Conservation (phyloP, 2,329 filamentous ascomycete genomes). For the Balansia obtecta region DNA sequence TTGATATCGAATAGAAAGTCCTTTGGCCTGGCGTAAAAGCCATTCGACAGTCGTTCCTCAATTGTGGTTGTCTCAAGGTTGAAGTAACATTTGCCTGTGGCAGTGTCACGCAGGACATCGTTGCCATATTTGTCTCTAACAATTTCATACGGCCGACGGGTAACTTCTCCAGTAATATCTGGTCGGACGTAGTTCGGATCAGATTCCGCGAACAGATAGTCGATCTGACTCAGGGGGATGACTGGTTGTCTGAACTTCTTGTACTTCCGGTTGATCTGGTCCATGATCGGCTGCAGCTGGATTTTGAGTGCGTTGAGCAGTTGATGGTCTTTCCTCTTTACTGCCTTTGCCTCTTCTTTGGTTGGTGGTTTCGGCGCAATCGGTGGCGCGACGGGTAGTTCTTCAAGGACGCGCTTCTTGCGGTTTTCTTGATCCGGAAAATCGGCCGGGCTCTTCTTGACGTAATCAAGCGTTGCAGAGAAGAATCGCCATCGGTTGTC, state of each 20-base stretch:
- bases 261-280: slow-evolving; percentile 85
- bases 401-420: slow-evolving; percentile 73
- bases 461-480: slow-evolving; percentile 56
- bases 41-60: slow-evolving; percentile 91
- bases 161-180: slow-evolving; percentile 34
- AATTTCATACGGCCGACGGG: slow-evolving; percentile 65
- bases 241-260: slow-evolving; percentile 75
- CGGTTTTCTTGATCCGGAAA: slow-evolving; percentile 81
- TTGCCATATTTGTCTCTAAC: slow-evolving; percentile 68
- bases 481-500: slow-evolving; percentile 70
- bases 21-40: slow-evolving; percentile 82
- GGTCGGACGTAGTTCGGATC: slow-evolving; percentile 58
- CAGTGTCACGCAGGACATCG: slow-evolving; percentile 61
- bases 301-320: slow-evolving; percentile 81
- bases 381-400: slow-evolving; percentile 61
- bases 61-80: slow-evolving; percentile 89
- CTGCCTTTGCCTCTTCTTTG: slow-evolving; percentile 68
- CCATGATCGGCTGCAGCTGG: slow-evolving; percentile 87
- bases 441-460: slow-evolving; percentile 67
- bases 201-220: slow-evolving; percentile 74
- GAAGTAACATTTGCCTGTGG: slow-evolving; percentile 79
- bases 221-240: slow-evolving; percentile 60
- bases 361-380: slow-evolving; percentile 55
- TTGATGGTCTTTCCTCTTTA: slow-evolving; percentile 73
- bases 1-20: slow-evolving; percentile 87